These are phyloP conservation scores for Bolboschoenus planiculmis DNA, from an alignment of 176 grass and related monocot genomes.

Conservation along the genomic window DNA sequence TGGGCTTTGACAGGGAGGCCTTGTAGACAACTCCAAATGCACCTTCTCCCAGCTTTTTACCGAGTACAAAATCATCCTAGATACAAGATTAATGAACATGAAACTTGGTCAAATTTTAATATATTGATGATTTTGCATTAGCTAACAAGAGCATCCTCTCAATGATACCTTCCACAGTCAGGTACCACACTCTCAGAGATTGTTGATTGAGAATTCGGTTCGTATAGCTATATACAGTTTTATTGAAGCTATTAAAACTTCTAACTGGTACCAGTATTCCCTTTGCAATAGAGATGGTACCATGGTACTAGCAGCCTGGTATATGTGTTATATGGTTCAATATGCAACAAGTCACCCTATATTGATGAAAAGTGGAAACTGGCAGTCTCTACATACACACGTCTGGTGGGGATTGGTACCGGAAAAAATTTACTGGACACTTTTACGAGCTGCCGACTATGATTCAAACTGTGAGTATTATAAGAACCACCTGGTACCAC, in stretches of 20 bases:
- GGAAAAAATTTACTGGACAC: background rate
- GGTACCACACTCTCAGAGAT: background rate
- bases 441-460: background rate
- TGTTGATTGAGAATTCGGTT: background rate
- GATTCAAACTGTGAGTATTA: background rate
- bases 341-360: background rate
- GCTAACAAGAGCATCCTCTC: background rate
- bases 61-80: slow-evolving; percentile 78
- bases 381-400: background rate
- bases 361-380: background rate
- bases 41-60: slow-evolving; percentile 89
- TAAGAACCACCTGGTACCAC: background rate
- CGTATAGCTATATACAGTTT: background rate
- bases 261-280: background rate
- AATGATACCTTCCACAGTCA: background rate
- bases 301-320: background rate
- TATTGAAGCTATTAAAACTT: background rate
- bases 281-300: background rate
- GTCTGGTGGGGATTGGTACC: background rate
- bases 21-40: slow-evolving; percentile 92
- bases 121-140: background rate
- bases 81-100: background rate
- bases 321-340: background rate
- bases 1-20: slow-evolving; percentile 58
- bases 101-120: slow-evolving; percentile 15